Evolutionary conservation across 306 rosid genomes (phyloP).

Genomic region (Vicia sativa): DNA sequence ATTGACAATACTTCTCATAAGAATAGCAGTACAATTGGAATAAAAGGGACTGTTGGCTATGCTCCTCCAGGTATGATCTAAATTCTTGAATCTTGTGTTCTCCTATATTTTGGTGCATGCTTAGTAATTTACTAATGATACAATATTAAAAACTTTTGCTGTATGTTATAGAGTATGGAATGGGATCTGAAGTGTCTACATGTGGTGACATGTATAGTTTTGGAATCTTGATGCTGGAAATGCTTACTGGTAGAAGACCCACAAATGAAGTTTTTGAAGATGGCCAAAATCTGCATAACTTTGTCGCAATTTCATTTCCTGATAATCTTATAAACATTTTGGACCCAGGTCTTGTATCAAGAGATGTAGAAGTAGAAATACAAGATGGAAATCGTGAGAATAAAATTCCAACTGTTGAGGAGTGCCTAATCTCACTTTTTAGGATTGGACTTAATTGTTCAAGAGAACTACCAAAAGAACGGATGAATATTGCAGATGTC

Average conservation of each 20-base stretch:
- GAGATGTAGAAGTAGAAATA: background rate
- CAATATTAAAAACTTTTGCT: background rate
- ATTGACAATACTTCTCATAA: background rate
- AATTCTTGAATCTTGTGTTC: background rate
- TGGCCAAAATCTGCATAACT: conserved; percentile 2
- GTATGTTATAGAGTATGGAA: conserved; percentile 14
- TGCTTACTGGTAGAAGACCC: conserved; percentile 12
- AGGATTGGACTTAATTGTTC: conserved; percentile 16
- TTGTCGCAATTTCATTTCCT: background rate
- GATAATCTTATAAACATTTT: conserved; percentile 8
- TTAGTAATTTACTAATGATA: background rate
- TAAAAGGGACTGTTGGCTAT: conserved; percentile 41
- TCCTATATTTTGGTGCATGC: background rate
- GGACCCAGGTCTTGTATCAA: conserved; percentile 21
- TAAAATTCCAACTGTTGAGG: background rate
- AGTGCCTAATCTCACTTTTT: conserved; percentile 14
- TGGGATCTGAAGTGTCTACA: conserved; percentile 13
- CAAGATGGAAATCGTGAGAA: background rate
- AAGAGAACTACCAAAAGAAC: conserved; percentile 11
- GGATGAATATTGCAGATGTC: conserved; percentile 19
- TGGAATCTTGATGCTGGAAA: background rate
- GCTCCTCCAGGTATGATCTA: conserved; percentile 34
- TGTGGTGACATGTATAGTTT: conserved; percentile 12
- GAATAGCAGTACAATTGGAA: conserved; percentile 26
- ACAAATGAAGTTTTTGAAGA: background rate